Percentiles rank a stretch among this genome's conserved stretches.
phyloP scores from a whole-genome alignment of 1,284 basidiomycete species.

The Hymenochaete sp. region DNA sequence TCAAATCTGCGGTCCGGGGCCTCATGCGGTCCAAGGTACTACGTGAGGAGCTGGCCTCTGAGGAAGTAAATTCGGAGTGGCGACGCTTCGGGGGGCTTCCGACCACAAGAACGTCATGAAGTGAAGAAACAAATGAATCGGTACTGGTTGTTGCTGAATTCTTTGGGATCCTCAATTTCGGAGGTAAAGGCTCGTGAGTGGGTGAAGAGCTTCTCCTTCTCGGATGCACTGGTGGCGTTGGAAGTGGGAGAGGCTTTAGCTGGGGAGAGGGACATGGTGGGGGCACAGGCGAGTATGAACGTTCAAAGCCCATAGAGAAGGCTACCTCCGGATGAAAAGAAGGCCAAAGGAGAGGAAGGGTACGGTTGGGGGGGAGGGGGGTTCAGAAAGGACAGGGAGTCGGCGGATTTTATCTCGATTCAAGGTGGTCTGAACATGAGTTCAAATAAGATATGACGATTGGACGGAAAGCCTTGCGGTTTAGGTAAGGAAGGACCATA shows the following conservation, averaged over 20 bases:
- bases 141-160: constrained; percentile 7
- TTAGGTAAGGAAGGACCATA: constrained; percentile 6
- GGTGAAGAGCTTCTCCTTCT: constrained; percentile 11
- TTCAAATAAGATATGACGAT: neutral
- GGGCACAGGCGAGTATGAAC: constrained; percentile 15
- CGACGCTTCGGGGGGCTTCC: constrained; percentile 10
- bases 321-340: too few species aligned
- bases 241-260: constrained; percentile 13
- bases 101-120: constrained; percentile 14
- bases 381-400: constrained; percentile 1
- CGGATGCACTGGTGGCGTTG: constrained; percentile 11
- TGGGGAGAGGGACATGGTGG: constrained; percentile 16
- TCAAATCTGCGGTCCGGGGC: constrained; percentile 8
- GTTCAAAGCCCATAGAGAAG: too few species aligned
- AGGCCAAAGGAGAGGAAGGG: constrained; percentile 9
- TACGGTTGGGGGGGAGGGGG: neutral
- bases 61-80: constrained; percentile 1
- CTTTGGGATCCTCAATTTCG: constrained; percentile 5
- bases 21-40: neutral
- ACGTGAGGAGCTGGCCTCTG: neutral
- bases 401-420: too few species aligned
- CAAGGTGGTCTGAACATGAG: too few species aligned
- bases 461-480: neutral
- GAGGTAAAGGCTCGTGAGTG: neutral
- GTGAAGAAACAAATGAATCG: constrained; percentile 14